phyloP scores from a whole-genome alignment of 495 filamentous ascomycete genomes.

The Parachaetomium inaequale region DNA sequence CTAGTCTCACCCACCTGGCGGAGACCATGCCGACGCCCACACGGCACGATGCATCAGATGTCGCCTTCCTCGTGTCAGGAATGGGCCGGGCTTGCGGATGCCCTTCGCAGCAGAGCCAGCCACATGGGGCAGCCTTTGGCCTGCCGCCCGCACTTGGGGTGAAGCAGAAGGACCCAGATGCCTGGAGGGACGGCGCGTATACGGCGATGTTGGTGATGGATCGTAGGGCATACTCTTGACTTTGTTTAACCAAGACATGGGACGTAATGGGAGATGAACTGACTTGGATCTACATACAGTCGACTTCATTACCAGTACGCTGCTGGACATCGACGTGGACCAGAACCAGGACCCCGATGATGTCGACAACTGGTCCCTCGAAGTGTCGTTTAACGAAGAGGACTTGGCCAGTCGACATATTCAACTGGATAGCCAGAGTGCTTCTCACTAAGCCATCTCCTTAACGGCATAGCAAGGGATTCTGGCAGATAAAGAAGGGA shows the following conservation, averaged over 20 bases:
- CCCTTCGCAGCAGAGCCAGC: background rate
- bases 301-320: background rate
- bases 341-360: background rate
- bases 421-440: background rate
- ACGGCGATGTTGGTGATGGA: background rate
- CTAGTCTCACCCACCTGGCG: background rate
- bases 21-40: background rate
- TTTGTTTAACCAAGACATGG: background rate
- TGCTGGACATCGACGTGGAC: background rate
- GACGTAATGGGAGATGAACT: background rate
- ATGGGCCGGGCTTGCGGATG: background rate
- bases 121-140: background rate
- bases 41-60: background rate
- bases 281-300: background rate
- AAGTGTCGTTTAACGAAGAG: background rate
- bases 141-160: background rate
- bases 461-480: background rate
- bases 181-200: background rate
- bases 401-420: background rate
- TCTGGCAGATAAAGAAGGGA: too few relatives aligned
- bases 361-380: background rate
- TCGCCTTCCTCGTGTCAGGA: background rate
- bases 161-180: background rate
- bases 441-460: background rate
- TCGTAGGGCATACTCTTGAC: background rate